Evolutionary conservation across 306 rosid genomes (phyloP), one percentile per base, ranked within the genome.

Genomic region (Canavalia gladiata): DNA sequence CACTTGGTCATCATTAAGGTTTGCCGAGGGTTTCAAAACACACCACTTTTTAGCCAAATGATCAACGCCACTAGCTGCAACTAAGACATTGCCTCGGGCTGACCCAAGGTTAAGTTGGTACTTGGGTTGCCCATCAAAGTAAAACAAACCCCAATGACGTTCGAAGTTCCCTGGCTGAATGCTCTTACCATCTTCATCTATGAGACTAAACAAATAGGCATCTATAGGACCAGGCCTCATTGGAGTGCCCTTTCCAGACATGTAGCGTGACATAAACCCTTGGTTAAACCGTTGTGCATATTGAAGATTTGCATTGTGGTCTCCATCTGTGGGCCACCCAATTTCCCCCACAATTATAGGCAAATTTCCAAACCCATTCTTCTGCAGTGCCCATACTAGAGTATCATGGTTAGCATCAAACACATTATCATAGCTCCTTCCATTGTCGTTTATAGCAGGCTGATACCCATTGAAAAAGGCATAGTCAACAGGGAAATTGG

Each of bases 261-360:
- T 9, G 60, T 69, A 89, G 6, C 92, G 90, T 4, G 97, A 41
- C 88, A 93, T 87, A 77, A 92, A 91, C 3, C 99, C 99, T 77
- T 91, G 97, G 89, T 85, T 91, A 83, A 95, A 95, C 64, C 92
- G 86, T 83, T 90, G 97, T 3, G 99, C 99, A 28, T 74, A 66
- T 74, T 80, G 95, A 66, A 91, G 39, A 43, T 88, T 92, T 10
- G 91, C 99, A 41, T 81, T 91, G 62, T 8, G 56, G 89, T 95
- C 93, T 43, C 99, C 99, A 51, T 95, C 99, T 0, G 97, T 92
- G 33, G 99, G 99, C 99, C 99, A 95, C 25, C 97, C 97, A 0
- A 92, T 85, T 88, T 92, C 99, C 71, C 99, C 99, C 0, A 95
- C 86, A 6, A 95, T 87, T 46, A 95, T 89, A 30, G 97, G 86